A percentile compares a stretch with the other conserved stretches of the same genome.
Conservation (phyloP, 306 rosid species). For the Echinosophora koreensis region DNA sequence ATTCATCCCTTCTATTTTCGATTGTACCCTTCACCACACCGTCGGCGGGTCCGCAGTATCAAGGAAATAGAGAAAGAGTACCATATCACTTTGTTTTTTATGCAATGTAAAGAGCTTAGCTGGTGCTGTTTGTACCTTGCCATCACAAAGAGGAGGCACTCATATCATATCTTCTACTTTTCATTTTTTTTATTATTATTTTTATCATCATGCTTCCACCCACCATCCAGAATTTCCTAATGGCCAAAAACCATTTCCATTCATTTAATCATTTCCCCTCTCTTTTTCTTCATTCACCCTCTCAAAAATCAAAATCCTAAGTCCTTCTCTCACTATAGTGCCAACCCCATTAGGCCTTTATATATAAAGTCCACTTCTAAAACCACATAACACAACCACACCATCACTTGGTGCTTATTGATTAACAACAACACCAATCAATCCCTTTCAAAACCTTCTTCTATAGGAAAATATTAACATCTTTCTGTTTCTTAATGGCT, state of each 20-base stretch:
- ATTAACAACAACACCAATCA: conserved; percentile 23
- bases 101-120: conserved; percentile 60
- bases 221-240: conserved; percentile 64
- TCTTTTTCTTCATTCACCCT: conserved; percentile 33
- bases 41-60: conserved; percentile 55
- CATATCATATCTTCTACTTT: conserved; percentile 51
- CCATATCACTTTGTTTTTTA: conserved; percentile 27
- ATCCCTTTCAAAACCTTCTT: conserved; percentile 44
- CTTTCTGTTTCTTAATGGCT: conserved; percentile 39
- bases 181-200: conserved; percentile 3
- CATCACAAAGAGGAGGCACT: conserved; percentile 56
- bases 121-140: conserved; percentile 66
- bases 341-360: conserved; percentile 39
- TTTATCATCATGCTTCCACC: conserved; percentile 59
- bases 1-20: background rate
- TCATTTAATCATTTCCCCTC: conserved; percentile 13
- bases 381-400: conserved; percentile 40
- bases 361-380: conserved; percentile 47
- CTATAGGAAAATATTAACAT: background rate
- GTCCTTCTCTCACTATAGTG: background rate
- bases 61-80: background rate
- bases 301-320: background rate
- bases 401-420: background rate
- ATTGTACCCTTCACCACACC: conserved; percentile 49
- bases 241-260: conserved; percentile 51